phyloP scores from a whole-genome alignment of 2,329 filamentous ascomycete genomes.

The Phialophora macrospora region DNA sequence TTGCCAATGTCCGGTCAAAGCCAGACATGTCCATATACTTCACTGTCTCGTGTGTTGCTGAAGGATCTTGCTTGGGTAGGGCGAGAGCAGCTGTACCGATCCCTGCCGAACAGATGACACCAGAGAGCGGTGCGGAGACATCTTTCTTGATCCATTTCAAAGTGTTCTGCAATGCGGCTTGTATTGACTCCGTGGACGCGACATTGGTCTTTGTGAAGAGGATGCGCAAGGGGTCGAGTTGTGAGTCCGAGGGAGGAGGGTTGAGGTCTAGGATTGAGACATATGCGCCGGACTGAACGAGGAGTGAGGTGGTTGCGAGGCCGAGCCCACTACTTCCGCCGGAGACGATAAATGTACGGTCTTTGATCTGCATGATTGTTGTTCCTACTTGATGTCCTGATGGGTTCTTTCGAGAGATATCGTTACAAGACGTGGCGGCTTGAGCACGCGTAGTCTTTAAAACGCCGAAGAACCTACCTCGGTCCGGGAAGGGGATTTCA shows the following conservation, averaged over 20 bases:
- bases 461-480: constrained; percentile 14
- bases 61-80: constrained; percentile 34
- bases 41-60: constrained; percentile 28
- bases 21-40: constrained; percentile 58
- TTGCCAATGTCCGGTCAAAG: constrained; percentile 62
- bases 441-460: neutral
- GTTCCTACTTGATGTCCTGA: neutral
- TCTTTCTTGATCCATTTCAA: constrained; percentile 35
- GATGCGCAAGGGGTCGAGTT: constrained; percentile 37
- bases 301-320: constrained; percentile 36
- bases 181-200: constrained; percentile 36
- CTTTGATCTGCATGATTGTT: constrained; percentile 36
- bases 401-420: neutral
- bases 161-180: constrained; percentile 34
- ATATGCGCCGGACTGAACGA: constrained; percentile 37
- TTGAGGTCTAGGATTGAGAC: constrained; percentile 41
- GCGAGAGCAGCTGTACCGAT: constrained; percentile 37
- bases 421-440: constrained; percentile 1
- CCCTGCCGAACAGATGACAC: constrained; percentile 37
- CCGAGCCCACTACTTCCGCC: constrained; percentile 38
- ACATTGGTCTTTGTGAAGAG: constrained; percentile 40
- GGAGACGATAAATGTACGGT: constrained; percentile 37
- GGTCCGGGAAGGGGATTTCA: constrained; percentile 4
- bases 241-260: constrained; percentile 32
- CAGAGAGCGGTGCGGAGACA: constrained; percentile 35